Evolutionary conservation across 2,329 filamentous ascomycete genomes (phyloP).

Genomic region (Calycina herbarum): DNA sequence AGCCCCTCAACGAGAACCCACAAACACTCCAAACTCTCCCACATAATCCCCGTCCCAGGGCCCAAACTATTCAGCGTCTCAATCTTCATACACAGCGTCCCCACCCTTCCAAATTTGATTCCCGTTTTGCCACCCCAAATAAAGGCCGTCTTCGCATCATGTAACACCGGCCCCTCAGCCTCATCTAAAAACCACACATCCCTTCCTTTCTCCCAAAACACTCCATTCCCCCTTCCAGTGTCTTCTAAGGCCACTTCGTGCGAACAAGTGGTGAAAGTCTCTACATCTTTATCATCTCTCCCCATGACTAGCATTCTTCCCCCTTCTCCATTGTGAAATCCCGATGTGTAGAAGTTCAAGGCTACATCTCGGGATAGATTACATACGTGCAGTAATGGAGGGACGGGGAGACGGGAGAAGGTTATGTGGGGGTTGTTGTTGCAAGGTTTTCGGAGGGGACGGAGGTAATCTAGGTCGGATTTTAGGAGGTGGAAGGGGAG

Average conservation of each 20-base stretch:
- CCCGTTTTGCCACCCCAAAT: constrained; percentile 20
- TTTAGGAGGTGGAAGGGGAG: constrained; percentile 17
- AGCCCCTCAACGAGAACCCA: background rate
- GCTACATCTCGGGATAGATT: constrained; percentile 8
- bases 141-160: background rate
- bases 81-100: constrained; percentile 8
- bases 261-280: constrained; percentile 19
- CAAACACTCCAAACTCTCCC: constrained; percentile 51
- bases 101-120: constrained; percentile 13
- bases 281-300: constrained; percentile 14
- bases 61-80: constrained; percentile 10
- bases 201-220: constrained; percentile 10
- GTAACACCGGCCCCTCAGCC: background rate
- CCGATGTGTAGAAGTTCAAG: constrained; percentile 10
- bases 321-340: constrained; percentile 8
- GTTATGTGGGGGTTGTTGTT: constrained; percentile 19
- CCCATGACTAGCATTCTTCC: constrained; percentile 10
- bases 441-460: constrained; percentile 17
- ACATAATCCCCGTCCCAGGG: constrained; percentile 58
- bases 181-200: constrained; percentile 11
- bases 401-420: constrained; percentile 1
- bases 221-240: background rate
- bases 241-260: constrained; percentile 17
- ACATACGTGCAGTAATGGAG: constrained; percentile 10
- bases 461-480: constrained; percentile 22